Evolutionary conservation across 768 basidiomycete species (phyloP), one percentile per base, ranked within the genome.

Genomic region (Sporobolomyces roseus): DNA sequence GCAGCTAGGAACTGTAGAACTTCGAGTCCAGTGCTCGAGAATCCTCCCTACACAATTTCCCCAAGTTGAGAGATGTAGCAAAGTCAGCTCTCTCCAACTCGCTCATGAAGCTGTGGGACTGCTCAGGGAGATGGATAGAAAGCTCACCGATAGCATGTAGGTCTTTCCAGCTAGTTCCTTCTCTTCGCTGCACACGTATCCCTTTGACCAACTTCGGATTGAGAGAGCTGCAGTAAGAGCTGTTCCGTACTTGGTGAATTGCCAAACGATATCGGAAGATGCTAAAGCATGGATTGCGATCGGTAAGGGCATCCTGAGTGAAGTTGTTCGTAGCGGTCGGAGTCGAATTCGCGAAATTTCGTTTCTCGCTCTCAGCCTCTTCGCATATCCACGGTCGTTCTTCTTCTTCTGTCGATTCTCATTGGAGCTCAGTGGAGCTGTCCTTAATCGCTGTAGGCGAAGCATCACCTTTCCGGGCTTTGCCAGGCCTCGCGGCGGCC

Each of bases 1-100:
- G 83, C 78, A 1, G 91, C 89, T 13, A 93, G 79, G 4, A 79
- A 79, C 63, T 87, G 85, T 10, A 90, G 77, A 1, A 90, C 75
- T 0, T 86, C 87, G 14, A 90, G 77, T 4, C 90, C 68, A 17
- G 58, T 38, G 1, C 58, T 19, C 16, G 63, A 64, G 68, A 69
- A 64, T 4, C 45, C 68, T 21, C 68, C 68, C 64, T 65, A 50
- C 25, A 10, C 13, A 7, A 45, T 3, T n/a, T n/a, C n/a, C n/a
- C 3, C 2, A 14, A 32, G 13, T 10, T n/a, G 32, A 9, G 29
- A 53, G 9, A 25, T 30, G 32, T 3, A 38, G 14, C 48, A 35
- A 12, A 35, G 27, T 25, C 50, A n/a, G 49, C 29, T 2, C 53
- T 30, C 7, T 38, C 23, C 29, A 2, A 38, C 36, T 9, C 17